phyloP scores from a whole-genome alignment of 306 rosid genomes.

The Glycine soja region DNA sequence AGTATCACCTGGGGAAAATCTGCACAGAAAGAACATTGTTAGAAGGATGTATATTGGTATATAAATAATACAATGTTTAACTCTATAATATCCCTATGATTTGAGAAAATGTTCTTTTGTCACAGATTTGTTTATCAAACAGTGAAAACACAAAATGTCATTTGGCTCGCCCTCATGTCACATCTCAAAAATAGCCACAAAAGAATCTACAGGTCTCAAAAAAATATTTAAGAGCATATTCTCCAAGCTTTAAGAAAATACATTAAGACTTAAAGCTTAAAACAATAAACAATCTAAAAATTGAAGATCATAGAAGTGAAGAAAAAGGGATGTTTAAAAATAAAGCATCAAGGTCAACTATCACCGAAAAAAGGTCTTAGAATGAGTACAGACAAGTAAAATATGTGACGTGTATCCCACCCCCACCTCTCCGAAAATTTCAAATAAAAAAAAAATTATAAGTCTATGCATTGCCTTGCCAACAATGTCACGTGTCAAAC shows the following conservation, averaged over 20 bases:
- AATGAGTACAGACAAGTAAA: not conserved
- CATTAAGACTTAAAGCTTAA: too few relatives aligned
- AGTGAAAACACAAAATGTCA: not conserved
- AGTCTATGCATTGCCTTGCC: too few relatives aligned
- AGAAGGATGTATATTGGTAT: slow-evolving; percentile 10
- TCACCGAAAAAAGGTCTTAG: not conserved
- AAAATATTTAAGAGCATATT: too few relatives aligned
- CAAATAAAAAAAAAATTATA: too few relatives aligned
- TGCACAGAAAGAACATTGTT: slow-evolving; percentile 49
- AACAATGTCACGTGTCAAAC: not conserved
- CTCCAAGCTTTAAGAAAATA: too few relatives aligned
- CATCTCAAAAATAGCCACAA: too few relatives aligned
- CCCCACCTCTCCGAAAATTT: not conserved
- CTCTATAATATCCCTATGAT: too few relatives aligned
- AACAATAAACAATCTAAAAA: too few relatives aligned
- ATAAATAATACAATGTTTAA: not conserved
- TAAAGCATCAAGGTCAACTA: too few relatives aligned
- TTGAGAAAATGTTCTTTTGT: not conserved
- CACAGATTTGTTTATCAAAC: not conserved
- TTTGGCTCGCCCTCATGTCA: not conserved
- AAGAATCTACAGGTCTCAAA: too few relatives aligned
- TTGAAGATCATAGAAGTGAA: too few relatives aligned
- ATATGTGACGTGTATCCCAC: not conserved
- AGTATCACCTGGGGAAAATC: slow-evolving; percentile 89
- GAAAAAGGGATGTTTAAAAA: too few relatives aligned